A percentile compares a stretch with the other conserved stretches of the same genome.
These are phyloP conservation scores for Lomentospora prolificans DNA, from an alignment of 2,329 filamentous ascomycete genomes.

Conservation along the genomic window DNA sequence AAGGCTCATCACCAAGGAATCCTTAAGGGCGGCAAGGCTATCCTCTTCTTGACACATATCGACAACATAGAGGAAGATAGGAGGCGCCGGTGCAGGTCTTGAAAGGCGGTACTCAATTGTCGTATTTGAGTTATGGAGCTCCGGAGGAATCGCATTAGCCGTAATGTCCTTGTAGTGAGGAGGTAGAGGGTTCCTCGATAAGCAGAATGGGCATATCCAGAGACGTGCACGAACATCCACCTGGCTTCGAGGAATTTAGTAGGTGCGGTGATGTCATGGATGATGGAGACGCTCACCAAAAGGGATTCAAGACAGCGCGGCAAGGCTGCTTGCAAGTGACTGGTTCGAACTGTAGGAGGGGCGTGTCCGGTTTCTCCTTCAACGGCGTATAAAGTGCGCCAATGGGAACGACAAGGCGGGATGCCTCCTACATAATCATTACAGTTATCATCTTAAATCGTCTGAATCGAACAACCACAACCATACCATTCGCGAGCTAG, in stretches of 20 bases:
- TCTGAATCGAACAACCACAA: not conserved
- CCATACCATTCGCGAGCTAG: conserved; percentile 88
- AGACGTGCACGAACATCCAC: conserved; percentile 75
- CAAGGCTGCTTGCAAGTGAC: conserved; percentile 95
- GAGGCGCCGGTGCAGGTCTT: conserved; percentile 72
- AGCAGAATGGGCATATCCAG: conserved; percentile 84
- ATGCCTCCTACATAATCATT: conserved; percentile 61
- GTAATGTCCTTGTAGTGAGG: conserved; percentile 88
- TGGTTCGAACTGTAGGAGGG: conserved; percentile 87
- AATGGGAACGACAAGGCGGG: conserved; percentile 87
- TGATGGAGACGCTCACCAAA: conserved; percentile 56
- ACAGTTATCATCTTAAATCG: not conserved
- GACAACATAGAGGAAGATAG: conserved; percentile 80
- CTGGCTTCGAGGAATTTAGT: conserved; percentile 41
- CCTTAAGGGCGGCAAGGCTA: conserved; percentile 71
- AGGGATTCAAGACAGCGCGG: conserved; percentile 91
- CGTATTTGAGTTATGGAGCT: conserved; percentile 71
- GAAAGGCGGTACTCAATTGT: conserved; percentile 85
- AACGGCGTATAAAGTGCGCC: conserved; percentile 91
- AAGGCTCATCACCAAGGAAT: conserved; percentile 78
- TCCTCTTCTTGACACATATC: conserved; percentile 86
- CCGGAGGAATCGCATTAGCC: conserved; percentile 69
- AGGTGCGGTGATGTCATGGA: not conserved
- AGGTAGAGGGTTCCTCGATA: conserved; percentile 73
- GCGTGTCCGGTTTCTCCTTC: conserved; percentile 87